Evolutionary conservation across 495 filamentous ascomycete genomes (phyloP).

Genomic region (Opeltia flavorubescens): DNA sequence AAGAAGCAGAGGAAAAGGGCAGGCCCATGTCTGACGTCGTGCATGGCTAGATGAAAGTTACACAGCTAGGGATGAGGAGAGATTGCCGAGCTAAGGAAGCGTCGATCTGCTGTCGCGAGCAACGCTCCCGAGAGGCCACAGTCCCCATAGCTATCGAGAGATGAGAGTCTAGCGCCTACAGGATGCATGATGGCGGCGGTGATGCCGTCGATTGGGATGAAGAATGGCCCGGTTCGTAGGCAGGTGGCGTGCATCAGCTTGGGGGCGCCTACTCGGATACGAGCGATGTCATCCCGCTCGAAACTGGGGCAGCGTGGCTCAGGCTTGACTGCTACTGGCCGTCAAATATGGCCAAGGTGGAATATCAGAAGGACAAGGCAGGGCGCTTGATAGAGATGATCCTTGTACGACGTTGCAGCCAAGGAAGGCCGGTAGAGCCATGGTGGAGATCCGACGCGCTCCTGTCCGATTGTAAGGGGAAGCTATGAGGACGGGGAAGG

Average conservation of each 20-base stretch:
- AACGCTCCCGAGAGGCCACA: neutral
- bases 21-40: slow-evolving; percentile 1
- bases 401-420: slow-evolving; percentile 1
- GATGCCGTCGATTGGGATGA: neutral
- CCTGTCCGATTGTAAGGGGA: neutral
- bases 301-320: neutral
- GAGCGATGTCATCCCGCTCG: slow-evolving; percentile 1
- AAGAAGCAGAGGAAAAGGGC: neutral
- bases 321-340: neutral
- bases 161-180: neutral
- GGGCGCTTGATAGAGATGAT: neutral
- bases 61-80: neutral
- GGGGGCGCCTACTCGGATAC: slow-evolving; percentile 1
- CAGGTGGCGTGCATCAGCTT: neutral
- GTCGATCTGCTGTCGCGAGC: slow-evolving; percentile 1
- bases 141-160: neutral
- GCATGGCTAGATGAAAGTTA: neutral
- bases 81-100: slow-evolving; percentile 1
- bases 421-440: neutral
- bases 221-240: neutral
- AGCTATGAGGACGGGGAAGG: neutral
- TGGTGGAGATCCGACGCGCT: neutral
- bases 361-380: neutral
- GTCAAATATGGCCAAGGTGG: neutral
- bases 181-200: neutral